Evolutionary conservation across 306 rosid species (phyloP).

Genomic region (Albizia julibrissin): DNA sequence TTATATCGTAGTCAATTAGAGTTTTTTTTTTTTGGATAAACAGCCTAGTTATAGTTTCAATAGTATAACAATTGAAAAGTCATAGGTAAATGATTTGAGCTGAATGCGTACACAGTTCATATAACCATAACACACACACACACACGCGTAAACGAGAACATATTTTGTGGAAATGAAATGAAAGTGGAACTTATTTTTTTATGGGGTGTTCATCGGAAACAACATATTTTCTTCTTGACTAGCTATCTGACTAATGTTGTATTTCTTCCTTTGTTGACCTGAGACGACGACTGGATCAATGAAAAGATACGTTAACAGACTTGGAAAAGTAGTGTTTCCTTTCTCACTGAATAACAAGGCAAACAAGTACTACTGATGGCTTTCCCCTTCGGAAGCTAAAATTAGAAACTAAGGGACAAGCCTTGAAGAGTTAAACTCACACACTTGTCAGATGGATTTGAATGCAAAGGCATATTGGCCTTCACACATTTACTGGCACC

Average conservation of each 20-base stretch:
- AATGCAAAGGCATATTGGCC: conserved; percentile 2
- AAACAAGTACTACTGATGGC: neutral
- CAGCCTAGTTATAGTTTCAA: too few relatives aligned
- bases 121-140: neutral
- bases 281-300: neutral
- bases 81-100: neutral
- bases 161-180: neutral
- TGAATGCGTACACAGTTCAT: neutral
- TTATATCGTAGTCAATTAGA: too few relatives aligned
- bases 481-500: neutral
- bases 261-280: neutral
- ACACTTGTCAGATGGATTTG: conserved; percentile 28
- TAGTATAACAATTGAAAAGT: neutral
- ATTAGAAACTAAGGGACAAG: neutral
- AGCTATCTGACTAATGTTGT: neutral
- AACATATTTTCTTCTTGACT: neutral
- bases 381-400: neutral
- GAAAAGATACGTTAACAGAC: neutral
- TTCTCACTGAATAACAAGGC: conserved; percentile 32
- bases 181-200: neutral
- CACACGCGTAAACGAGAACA: too few relatives aligned
- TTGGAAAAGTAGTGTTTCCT: conserved; percentile 2
- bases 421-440: neutral
- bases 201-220: neutral
- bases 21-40: too few relatives aligned